Conservation (phyloP, 768 basidiomycete species). For the Mycena polygramma region DNA sequence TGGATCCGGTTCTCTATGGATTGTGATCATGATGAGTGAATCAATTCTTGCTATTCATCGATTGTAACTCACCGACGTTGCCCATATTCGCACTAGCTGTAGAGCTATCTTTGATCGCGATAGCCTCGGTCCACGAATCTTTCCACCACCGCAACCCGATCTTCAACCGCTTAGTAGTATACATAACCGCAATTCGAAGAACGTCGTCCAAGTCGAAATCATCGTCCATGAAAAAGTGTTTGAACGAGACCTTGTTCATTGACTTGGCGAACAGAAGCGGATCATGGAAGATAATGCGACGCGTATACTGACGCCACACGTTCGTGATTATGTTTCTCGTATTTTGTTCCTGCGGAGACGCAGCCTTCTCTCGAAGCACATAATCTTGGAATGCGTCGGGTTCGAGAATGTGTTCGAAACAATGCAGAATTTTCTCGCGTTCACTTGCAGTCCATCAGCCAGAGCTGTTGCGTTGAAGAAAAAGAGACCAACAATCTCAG, state of each 20-base stretch:
- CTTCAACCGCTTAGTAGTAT: neutral
- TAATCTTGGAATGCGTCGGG: too few relatives aligned
- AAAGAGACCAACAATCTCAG: constrained; percentile 17
- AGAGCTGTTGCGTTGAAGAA: neutral
- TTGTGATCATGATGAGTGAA: neutral
- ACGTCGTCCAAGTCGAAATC: constrained; percentile 44
- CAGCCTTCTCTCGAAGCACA: too few relatives aligned
- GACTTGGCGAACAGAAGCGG: constrained; percentile 44
- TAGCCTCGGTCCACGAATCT: constrained; percentile 14
- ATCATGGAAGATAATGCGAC: constrained; percentile 46
- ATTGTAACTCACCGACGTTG: neutral
- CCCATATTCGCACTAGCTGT: constrained; percentile 21
- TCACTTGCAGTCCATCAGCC: too few relatives aligned
- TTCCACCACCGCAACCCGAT: constrained; percentile 14
- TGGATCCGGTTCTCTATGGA: neutral
- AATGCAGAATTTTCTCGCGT: too few relatives aligned
- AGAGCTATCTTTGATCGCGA: constrained; percentile 5
- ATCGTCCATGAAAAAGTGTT: constrained; percentile 47
- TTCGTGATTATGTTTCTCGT: neutral
- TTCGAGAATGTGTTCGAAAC: too few relatives aligned
- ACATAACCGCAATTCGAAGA: neutral
- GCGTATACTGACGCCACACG: constrained; percentile 40
- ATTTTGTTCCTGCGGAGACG: neutral
- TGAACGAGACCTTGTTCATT: constrained; percentile 47
- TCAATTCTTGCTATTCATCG: neutral